A percentile compares a stretch with the other conserved stretches of the same genome.
Conservation (phyloP, 2,329 filamentous ascomycete species). For the Fusarium goolgardi region DNA sequence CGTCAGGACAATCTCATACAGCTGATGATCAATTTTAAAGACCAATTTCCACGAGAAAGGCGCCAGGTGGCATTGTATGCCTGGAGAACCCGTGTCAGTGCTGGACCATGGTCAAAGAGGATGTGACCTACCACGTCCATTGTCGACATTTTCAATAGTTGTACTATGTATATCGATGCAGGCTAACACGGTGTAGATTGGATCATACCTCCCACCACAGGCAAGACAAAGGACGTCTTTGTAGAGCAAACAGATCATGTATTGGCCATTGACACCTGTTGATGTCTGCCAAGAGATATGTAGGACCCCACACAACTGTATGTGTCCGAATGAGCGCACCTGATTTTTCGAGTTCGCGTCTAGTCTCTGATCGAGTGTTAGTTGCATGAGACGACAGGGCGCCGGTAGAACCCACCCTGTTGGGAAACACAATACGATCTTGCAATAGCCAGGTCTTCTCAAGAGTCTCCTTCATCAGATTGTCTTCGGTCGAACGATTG, state of each 20-base stretch:
- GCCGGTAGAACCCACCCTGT: constrained; percentile 66
- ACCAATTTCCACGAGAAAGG: constrained; percentile 92
- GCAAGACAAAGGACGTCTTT: constrained; percentile 82
- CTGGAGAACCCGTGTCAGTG: constrained; percentile 58
- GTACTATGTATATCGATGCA: constrained; percentile 75
- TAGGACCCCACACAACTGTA: constrained; percentile 83
- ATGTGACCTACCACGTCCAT: constrained; percentile 71
- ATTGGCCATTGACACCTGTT: constrained; percentile 76
- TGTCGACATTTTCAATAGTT: constrained; percentile 77
- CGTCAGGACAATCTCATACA: constrained; percentile 88
- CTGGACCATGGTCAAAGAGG: neutral
- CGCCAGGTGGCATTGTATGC: constrained; percentile 86
- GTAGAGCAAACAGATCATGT: constrained; percentile 89
- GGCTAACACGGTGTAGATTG: constrained; percentile 78
- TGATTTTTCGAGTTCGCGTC: constrained; percentile 68
- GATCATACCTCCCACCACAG: constrained; percentile 70
- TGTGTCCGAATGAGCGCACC: constrained; percentile 83
- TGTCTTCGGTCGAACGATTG: constrained; percentile 85
- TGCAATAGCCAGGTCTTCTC: constrained; percentile 88
- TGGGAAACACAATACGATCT: constrained; percentile 79
- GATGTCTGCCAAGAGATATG: constrained; percentile 84
- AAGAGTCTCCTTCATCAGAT: constrained; percentile 73
- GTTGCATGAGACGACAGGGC: neutral
- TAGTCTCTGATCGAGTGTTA: constrained; percentile 54
- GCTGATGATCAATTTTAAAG: constrained; percentile 79